Conservation (phyloP, 768 basidiomycete genomes). For the Leccinum truebloodii region DNA sequence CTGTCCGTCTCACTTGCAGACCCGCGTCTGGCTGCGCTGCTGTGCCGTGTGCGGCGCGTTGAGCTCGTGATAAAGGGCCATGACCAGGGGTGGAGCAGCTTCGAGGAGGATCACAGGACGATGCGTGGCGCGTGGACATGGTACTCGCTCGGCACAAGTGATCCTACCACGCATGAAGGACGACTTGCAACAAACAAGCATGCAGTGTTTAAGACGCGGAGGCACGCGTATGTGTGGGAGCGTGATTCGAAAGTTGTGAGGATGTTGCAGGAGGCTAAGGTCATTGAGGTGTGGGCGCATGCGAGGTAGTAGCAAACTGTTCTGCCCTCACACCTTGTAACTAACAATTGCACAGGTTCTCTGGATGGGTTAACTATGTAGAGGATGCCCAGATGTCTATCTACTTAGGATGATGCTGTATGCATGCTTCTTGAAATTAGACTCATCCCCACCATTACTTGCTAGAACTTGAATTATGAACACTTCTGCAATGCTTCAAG, state of each 20-base stretch:
- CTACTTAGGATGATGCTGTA: too few species aligned
- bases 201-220: background rate
- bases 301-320: background rate
- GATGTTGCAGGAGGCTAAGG: background rate
- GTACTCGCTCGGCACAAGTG: background rate
- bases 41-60: background rate
- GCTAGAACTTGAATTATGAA: too few species aligned
- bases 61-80: background rate
- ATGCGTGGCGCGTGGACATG: background rate
- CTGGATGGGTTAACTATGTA: background rate
- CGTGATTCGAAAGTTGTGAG: background rate
- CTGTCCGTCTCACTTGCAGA: background rate
- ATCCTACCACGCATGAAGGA: background rate
- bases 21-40: background rate
- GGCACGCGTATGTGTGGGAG: background rate
- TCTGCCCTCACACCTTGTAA: background rate
- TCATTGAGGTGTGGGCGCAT: background rate
- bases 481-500: too few species aligned
- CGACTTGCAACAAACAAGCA: background rate
- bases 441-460: too few species aligned
- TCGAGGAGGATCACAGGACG: background rate
- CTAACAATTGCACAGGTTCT: background rate
- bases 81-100: background rate
- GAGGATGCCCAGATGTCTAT: too few species aligned
- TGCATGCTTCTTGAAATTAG: too few species aligned